A percentile compares a stretch with the other conserved stretches of the same genome.
Evolutionary conservation across 108 stramenopile species (phyloP).

Genomic region (Discostella stelligeroides): DNA sequence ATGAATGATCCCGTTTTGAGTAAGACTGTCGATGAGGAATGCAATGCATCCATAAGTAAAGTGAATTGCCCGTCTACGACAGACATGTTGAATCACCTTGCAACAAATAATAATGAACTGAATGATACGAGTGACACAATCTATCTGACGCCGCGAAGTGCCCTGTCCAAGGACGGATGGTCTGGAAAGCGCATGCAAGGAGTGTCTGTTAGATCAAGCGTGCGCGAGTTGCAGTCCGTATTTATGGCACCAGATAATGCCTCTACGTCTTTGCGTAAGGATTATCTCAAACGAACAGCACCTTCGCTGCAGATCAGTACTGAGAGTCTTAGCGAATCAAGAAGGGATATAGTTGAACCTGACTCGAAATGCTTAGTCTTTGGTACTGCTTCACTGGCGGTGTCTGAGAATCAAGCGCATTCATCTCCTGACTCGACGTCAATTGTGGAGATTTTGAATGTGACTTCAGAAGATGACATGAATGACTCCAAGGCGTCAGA

Average conservation of each 20-base stretch:
- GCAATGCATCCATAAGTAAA: conserved; percentile 20
- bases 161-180: neutral
- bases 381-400: neutral
- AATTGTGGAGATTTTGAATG: neutral
- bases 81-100: neutral
- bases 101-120: neutral
- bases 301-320: neutral
- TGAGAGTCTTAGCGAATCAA: neutral
- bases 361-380: neutral
- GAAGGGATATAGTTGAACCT: no score
- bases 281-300: neutral
- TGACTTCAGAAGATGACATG: conserved; percentile 11
- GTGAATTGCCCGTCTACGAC: conserved; percentile 16
- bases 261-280: neutral
- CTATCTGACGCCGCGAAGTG: neutral
- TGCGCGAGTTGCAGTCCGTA: neutral
- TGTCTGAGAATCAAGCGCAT: neutral
- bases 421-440: neutral
- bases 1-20: neutral
- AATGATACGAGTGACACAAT: neutral
- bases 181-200: neutral
- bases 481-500: conserved; percentile 7
- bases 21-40: conserved; percentile 12
- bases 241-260: neutral
- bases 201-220: neutral